phyloP scores from a whole-genome alignment of 225 moss, liverwort and hornwort genomes.

The Pleurozium schreberi region DNA sequence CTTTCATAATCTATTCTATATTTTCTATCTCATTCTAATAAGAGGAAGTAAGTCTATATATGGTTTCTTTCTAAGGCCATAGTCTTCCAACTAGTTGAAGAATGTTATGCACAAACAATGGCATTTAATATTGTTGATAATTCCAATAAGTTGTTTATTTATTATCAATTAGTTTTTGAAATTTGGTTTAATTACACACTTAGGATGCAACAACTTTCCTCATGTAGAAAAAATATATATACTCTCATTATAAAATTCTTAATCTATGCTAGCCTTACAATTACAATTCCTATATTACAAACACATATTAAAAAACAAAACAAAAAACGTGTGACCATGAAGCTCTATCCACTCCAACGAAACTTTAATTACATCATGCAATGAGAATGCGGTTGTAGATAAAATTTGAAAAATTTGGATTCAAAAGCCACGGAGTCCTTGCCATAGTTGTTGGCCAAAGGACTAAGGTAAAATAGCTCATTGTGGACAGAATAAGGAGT shows the following conservation, averaged over 20 bases:
- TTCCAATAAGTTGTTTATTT: not conserved
- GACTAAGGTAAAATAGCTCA: too few species aligned
- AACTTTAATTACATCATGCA: rapidly evolving
- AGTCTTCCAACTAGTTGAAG: not conserved
- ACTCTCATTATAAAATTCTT: rapidly evolving
- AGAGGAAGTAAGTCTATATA: rapidly evolving
- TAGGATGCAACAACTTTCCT: not conserved
- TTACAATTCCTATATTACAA: not conserved
- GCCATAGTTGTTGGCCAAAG: too few species aligned
- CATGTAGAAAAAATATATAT: not conserved
- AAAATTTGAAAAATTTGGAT: not conserved
- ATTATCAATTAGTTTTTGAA: not conserved
- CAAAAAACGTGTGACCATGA: rapidly evolving
- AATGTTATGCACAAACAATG: not conserved
- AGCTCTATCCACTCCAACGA: not conserved
- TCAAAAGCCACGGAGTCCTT: too few species aligned
- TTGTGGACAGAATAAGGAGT: too few species aligned
- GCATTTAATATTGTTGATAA: too few species aligned
- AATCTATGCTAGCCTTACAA: too few species aligned
- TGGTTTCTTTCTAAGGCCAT: not conserved
- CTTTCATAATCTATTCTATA: not conserved
- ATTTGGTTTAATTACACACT: not conserved
- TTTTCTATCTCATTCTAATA: not conserved
- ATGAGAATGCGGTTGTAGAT: not conserved
- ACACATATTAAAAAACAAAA: not conserved